phyloP scores from a whole-genome alignment of 1,284 basidiomycete genomes.

The Rhodotorula sp. region DNA sequence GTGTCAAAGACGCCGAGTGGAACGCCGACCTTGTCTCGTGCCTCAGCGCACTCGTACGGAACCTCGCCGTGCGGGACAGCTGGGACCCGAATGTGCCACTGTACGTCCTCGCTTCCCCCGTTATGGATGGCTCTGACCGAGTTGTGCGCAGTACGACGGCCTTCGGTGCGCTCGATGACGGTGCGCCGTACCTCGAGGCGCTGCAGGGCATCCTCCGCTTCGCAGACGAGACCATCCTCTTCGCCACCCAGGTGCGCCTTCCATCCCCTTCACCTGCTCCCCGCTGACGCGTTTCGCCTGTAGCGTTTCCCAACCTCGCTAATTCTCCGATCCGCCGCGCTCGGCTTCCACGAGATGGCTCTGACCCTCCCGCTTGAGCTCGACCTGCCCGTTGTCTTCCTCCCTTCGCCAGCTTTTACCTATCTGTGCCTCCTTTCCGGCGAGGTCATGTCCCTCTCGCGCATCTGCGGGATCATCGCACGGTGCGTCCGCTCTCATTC shows the following conservation, averaged over 20 bases:
- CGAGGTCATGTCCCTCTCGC: constrained; percentile 16
- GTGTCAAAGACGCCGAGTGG: neutral
- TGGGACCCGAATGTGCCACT: neutral
- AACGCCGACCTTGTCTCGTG: neutral
- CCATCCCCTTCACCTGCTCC: neutral
- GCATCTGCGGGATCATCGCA: constrained; percentile 20
- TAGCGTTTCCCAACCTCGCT: constrained; percentile 13
- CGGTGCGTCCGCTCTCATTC: neutral
- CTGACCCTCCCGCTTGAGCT: constrained; percentile 21
- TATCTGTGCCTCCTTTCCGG: constrained; percentile 12
- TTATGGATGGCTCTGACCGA: neutral
- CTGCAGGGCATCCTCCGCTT: constrained; percentile 11
- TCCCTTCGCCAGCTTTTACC: constrained; percentile 15
- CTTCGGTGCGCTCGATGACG: constrained; percentile 9
- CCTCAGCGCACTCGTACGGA: constrained; percentile 1
- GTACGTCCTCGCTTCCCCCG: neutral
- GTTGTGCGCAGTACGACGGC: neutral
- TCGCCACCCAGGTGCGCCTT: neutral
- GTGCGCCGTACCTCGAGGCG: neutral
- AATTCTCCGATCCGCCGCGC: constrained; percentile 9
- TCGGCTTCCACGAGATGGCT: constrained; percentile 15
- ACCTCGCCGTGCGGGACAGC: constrained; percentile 14
- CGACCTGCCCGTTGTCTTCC: constrained; percentile 12
- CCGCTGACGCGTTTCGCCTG: neutral
- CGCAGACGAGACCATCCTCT: constrained; percentile 5